Percentiles rank a stretch among this genome's conserved stretches.
These are phyloP conservation scores for Vaccinium darrowii DNA, from an alignment of 148 eudicot genomes.

Conservation along the genomic window DNA sequence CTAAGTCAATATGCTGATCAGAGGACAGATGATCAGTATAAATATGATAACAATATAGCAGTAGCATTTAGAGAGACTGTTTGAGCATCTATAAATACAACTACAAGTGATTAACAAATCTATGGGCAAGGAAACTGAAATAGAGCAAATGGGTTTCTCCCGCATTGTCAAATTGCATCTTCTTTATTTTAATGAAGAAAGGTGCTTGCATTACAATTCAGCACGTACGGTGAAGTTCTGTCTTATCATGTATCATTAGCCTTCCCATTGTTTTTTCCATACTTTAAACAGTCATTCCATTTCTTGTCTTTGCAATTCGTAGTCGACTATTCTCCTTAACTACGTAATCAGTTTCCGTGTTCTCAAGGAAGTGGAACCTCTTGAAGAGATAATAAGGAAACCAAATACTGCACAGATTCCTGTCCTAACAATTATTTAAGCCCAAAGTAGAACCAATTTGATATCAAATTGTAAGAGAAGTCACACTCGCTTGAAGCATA, in stretches of 20 bases:
- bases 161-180: neutral
- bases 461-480: neutral
- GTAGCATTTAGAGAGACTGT: neutral
- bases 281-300: neutral
- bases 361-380: neutral
- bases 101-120: neutral
- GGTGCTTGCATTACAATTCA: neutral
- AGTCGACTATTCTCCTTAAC: neutral
- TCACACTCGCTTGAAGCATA: neutral
- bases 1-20: neutral
- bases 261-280: neutral
- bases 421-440: neutral
- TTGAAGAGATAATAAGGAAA: neutral
- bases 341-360: neutral
- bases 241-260: neutral
- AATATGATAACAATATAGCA: neutral
- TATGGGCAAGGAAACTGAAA: neutral
- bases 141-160: neutral
- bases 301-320: neutral
- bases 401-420: neutral
- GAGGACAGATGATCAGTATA: neutral
- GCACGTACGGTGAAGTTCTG: neutral
- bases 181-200: neutral
- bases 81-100: neutral
- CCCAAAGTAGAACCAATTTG: neutral